phyloP scores from a whole-genome alignment of 2,329 filamentous ascomycete genomes.

The Scolecobasidium constrictum region DNA sequence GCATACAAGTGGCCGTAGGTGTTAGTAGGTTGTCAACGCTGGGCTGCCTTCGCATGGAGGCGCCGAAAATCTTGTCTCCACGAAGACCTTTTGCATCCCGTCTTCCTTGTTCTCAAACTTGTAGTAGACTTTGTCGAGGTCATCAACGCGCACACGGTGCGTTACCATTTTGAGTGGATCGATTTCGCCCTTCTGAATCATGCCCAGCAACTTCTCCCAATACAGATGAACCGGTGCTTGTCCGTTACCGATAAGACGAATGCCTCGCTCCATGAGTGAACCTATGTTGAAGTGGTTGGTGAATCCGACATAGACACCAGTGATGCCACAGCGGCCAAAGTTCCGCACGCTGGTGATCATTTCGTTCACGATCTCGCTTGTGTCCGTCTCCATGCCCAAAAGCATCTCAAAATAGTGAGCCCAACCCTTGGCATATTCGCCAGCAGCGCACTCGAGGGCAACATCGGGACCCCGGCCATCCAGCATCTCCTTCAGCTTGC shows the following conservation, averaged over 20 bases:
- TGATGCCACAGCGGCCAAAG: constrained; percentile 65
- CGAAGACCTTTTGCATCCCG: constrained; percentile 71
- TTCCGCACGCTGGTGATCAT: constrained; percentile 65
- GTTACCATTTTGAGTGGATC: constrained; percentile 73
- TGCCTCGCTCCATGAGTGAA: constrained; percentile 75
- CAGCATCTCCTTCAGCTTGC: constrained; percentile 61
- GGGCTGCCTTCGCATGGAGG: constrained; percentile 41
- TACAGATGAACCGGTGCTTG: constrained; percentile 75
- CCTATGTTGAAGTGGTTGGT: constrained; percentile 79
- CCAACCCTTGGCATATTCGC: constrained; percentile 53
- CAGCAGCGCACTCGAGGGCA: constrained; percentile 56
- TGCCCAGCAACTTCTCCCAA: constrained; percentile 65
- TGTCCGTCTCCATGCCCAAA: constrained; percentile 70
- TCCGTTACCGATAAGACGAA: constrained; percentile 62
- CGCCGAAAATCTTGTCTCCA: constrained; percentile 47
- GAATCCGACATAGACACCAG: constrained; percentile 57
- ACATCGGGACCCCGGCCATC: constrained; percentile 62
- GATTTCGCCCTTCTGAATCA: constrained; percentile 56
- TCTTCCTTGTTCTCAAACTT: constrained; percentile 62
- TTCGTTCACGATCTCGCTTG: constrained; percentile 69
- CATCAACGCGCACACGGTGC: constrained; percentile 52
- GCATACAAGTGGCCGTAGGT: no score
- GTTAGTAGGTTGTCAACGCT: constrained; percentile 32
- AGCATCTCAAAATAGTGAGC: constrained; percentile 48
- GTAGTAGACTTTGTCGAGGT: constrained; percentile 41